These are phyloP conservation scores for Chrysosporium keratinophilum DNA, from an alignment of 2,329 filamentous ascomycete genomes.

Conservation along the genomic window DNA sequence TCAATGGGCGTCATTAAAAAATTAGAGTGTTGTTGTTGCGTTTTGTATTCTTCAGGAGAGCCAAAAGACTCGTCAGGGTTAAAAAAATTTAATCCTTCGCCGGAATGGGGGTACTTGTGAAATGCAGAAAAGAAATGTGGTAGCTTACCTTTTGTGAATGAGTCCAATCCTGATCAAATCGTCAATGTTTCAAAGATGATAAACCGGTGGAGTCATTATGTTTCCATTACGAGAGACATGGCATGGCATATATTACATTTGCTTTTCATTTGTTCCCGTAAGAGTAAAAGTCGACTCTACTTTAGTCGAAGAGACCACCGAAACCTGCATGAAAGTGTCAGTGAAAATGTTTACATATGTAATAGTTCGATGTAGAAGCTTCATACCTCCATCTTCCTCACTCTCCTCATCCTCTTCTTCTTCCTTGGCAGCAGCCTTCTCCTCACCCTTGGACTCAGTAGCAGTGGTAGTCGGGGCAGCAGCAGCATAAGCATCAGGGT, in stretches of 20 bases:
- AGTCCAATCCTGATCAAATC: conserved; percentile 13
- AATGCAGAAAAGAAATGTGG: conserved; percentile 14
- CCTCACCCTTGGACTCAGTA: conserved; percentile 42
- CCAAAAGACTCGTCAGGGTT: conserved; percentile 46
- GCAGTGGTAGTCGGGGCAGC: conserved; percentile 62
- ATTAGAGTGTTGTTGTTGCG: conserved; percentile 62
- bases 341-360: not conserved
- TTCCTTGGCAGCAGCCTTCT: conserved; percentile 42
- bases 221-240: conserved; percentile 27
- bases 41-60: conserved; percentile 48
- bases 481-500: conserved; percentile 90
- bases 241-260: conserved; percentile 32
- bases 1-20: conserved; percentile 49
- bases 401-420: conserved; percentile 56
- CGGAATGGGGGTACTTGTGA: conserved; percentile 15
- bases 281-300: conserved; percentile 16
- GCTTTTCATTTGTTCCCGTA: conserved; percentile 22
- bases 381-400: conserved; percentile 48
- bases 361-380: not conserved
- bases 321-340: conserved; percentile 44
- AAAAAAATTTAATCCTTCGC: conserved; percentile 55
- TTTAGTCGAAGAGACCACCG: conserved; percentile 67
- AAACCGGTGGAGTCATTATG: conserved; percentile 2
- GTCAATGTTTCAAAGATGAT: conserved; percentile 20
- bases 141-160: conserved; percentile 17